phyloP scores from a whole-genome alignment of 176 grass and related monocot genomes.

The Melocanna baccifera region DNA sequence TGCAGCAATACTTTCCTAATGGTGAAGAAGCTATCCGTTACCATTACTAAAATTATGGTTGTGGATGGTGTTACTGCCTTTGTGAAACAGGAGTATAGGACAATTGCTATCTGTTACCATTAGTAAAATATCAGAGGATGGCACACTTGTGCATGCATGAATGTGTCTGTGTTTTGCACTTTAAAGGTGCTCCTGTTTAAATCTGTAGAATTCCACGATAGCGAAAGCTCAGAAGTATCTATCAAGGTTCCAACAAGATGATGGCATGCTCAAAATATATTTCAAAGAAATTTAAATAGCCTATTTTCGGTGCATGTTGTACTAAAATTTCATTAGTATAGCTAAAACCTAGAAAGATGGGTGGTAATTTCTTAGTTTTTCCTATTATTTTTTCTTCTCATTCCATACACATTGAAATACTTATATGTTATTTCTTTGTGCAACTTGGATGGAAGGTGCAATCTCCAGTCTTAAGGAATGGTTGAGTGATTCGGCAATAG shows the following conservation, averaged over 20 bases:
- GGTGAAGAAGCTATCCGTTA: no score
- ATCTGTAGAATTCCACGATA: background rate
- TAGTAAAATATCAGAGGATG: no score
- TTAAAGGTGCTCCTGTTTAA: background rate
- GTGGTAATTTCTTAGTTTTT: background rate
- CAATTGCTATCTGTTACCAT: no score
- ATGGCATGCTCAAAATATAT: background rate
- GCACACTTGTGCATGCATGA: background rate
- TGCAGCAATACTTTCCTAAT: no score
- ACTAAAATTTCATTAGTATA: background rate
- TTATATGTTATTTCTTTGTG: slow-evolving; percentile 16
- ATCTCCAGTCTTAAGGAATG: slow-evolving; percentile 61
- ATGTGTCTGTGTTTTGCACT: slow-evolving; percentile 1
- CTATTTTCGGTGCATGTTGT: background rate
- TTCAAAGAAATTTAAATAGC: background rate
- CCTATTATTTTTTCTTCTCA: background rate
- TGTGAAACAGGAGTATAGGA: no score
- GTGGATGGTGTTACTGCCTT: no score
- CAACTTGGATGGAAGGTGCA: slow-evolving; percentile 54
- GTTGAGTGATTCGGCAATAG: slow-evolving; percentile 65
- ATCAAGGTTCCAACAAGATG: background rate
- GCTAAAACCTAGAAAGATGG: background rate
- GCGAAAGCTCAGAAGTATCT: background rate
- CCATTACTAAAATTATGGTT: no score
- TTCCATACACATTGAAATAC: slow-evolving; percentile 12